A percentile compares a stretch with the other conserved stretches of the same genome.
These are phyloP conservation scores for Triticum dicoccoides DNA, from an alignment of 176 grass and related monocot genomes.

Conservation along the genomic window DNA sequence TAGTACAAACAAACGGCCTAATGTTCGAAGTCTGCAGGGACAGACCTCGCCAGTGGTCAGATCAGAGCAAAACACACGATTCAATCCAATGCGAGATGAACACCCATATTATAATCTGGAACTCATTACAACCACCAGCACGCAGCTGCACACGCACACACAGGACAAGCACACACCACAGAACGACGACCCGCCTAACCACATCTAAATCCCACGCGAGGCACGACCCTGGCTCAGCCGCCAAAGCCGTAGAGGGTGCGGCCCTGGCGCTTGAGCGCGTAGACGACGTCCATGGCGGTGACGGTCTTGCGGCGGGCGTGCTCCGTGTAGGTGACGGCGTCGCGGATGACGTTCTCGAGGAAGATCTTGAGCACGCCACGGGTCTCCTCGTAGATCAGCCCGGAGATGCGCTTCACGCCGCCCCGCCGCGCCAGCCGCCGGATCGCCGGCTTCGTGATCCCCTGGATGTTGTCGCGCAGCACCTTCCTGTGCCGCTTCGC, in stretches of 20 bases:
- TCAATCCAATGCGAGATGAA: neutral
- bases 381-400: conserved; percentile 69
- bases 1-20: too few species aligned
- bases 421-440: conserved; percentile 62
- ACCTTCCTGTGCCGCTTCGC: conserved; percentile 81
- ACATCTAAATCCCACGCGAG: neutral
- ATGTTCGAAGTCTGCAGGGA: neutral
- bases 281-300: conserved; percentile 81
- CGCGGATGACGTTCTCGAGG: conserved; percentile 78
- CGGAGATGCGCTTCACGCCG: conserved; percentile 70
- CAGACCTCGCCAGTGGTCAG: neutral
- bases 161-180: neutral
- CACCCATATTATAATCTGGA: neutral
- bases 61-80: neutral
- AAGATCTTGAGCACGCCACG: conserved; percentile 78
- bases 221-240: conserved; percentile 17
- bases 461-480: conserved; percentile 81
- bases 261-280: conserved; percentile 74
- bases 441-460: conserved; percentile 92
- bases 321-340: conserved; percentile 76
- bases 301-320: conserved; percentile 80
- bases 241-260: conserved; percentile 75
- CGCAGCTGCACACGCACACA: neutral
- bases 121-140: neutral
- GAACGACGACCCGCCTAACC: neutral